Evolutionary conservation across 768 basidiomycete genomes (phyloP), one percentile per base, ranked within the genome.

Genomic region (Glaciozyma antarctica): DNA sequence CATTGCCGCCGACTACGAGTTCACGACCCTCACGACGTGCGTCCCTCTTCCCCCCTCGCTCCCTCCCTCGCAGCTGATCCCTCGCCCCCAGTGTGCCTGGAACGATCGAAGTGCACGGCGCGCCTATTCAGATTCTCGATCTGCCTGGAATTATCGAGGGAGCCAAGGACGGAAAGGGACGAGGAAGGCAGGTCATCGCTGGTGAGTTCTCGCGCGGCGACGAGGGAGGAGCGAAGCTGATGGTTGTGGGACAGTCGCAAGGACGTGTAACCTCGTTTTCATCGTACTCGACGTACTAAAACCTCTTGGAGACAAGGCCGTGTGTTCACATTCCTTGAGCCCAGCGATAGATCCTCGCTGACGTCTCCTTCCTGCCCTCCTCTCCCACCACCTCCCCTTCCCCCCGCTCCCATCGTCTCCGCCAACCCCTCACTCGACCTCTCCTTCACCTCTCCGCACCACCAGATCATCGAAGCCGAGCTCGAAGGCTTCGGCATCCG

Each of bases 261-360:
- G 95, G 65, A 98, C 95, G 48, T 98, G 95, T 77, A 90, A 97
- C 77, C 85, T 98, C 44, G 97, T 99, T 66, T 98, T 98, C 78
- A 98, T 99, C 76, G 88, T 98, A 34, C 84, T 99, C 57, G 95
- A 99, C 74, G 95, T 99, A 32, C 83, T 95, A 44, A 99, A 98
- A 78, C 95, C 95, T n/a, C 83, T 98, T 22, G 88, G 87, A 30
- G 94, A 98, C 80, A 73, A 73, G 59, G 60, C 68, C 8, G 55
- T 57, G 13, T 22, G 55, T 57, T 3, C 51, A 5, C 24, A 3
- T 30, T 19, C 32, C 53, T 34, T 16, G 17, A 9, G 12, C 9
- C 53, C 19, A 2, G 8, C 16, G 47, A 7, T 12, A 7, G 19
- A 24, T 24, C n/a, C 47, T 1, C 47, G 47, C 47, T 55, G 53